Conservation (phyloP, 352 stramenopile genomes). For the Phytophthora agathidicida region DNA sequence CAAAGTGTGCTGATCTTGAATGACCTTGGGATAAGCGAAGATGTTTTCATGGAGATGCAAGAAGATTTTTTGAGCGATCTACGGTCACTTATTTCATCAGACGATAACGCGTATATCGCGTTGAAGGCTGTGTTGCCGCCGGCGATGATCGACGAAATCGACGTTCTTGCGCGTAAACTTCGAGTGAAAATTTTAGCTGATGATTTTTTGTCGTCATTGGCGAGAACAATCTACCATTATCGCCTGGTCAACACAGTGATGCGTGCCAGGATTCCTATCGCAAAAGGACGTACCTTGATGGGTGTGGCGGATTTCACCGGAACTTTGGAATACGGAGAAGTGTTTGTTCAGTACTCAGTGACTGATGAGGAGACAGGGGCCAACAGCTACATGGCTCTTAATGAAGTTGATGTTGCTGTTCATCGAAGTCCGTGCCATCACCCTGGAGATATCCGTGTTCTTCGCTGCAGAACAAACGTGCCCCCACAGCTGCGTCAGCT, state of each 20-base stretch:
- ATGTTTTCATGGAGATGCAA: conserved; percentile 72
- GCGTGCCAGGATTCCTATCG: conserved; percentile 75
- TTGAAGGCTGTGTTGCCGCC: conserved; percentile 52
- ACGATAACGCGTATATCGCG: conserved; percentile 50
- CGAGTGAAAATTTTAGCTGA: conserved; percentile 50
- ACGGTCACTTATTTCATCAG: conserved; percentile 54
- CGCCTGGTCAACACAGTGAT: conserved; percentile 72
- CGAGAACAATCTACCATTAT: conserved; percentile 71
- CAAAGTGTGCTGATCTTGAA: conserved; percentile 81
- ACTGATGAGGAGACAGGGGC: conserved; percentile 31
- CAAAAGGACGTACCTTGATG: conserved; percentile 72
- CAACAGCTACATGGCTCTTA: conserved; percentile 33
- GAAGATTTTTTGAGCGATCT: conserved; percentile 71
- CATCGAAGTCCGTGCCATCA: conserved; percentile 84
- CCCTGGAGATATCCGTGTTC: conserved; percentile 72
- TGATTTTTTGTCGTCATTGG: conserved; percentile 57
- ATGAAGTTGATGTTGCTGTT: conserved; percentile 60
- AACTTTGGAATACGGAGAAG: conserved; percentile 67
- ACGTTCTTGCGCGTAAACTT: conserved; percentile 44
- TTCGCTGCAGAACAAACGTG: conserved; percentile 59
- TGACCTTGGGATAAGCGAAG: conserved; percentile 61
- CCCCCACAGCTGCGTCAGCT: conserved; percentile 50
- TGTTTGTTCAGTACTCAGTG: conserved; percentile 82
- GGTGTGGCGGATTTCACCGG: conserved; percentile 83
- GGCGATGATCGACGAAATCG: conserved; percentile 39